These are phyloP conservation scores for Stachybotrys chlorohalonatus DNA, from an alignment of 2,329 filamentous ascomycete species.

Conservation along the genomic window DNA sequence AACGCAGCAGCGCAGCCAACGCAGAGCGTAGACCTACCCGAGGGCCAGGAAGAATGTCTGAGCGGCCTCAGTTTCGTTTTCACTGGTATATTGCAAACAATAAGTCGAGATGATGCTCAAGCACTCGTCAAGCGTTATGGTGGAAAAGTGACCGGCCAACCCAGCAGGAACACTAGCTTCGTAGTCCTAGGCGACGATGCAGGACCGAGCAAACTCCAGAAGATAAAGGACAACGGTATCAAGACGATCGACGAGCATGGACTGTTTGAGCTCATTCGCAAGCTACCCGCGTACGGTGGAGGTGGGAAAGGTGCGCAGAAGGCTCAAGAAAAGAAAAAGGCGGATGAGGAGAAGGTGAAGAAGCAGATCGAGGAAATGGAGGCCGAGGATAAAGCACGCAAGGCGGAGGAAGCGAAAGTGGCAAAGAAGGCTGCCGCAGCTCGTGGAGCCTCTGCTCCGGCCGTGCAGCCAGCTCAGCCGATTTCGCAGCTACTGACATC, in stretches of 20 bases:
- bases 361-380: constrained; percentile 81
- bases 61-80: constrained; percentile 90
- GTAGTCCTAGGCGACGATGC: constrained; percentile 88
- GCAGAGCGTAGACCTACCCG: constrained; percentile 61
- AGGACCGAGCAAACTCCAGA: constrained; percentile 84
- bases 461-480: constrained; percentile 33
- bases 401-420: constrained; percentile 40
- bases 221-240: constrained; percentile 69
- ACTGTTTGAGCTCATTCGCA: constrained; percentile 74
- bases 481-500: constrained; percentile 77
- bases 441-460: constrained; percentile 13
- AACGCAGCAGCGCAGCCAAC: constrained; percentile 53
- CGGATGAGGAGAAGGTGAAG: constrained; percentile 75
- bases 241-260: constrained; percentile 94
- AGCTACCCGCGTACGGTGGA: constrained; percentile 77
- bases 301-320: constrained; percentile 81
- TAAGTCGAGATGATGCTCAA: constrained; percentile 78
- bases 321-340: constrained; percentile 72
- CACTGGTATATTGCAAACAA: constrained; percentile 72
- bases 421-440: constrained; percentile 31
- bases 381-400: constrained; percentile 58
- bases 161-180: constrained; percentile 89
- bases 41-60: constrained; percentile 81
- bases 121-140: constrained; percentile 87
- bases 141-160: constrained; percentile 76